Evolutionary conservation across 306 rosid genomes (phyloP).

Genomic region (Trifolium dubium): DNA sequence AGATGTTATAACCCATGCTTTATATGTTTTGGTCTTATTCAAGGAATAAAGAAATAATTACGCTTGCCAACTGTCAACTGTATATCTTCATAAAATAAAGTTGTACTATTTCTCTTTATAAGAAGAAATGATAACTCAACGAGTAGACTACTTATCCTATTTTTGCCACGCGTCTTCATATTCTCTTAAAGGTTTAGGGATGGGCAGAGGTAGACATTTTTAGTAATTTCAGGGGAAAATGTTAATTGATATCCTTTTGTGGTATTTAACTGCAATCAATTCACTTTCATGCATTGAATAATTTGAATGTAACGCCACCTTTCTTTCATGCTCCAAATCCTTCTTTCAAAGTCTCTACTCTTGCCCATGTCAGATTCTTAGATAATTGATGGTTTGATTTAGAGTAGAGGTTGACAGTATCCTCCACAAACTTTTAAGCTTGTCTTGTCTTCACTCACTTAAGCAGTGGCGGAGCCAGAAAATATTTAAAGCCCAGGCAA

Average conservation of each 20-base stretch:
- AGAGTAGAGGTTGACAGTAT: neutral
- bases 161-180: too few relatives aligned
- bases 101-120: constrained; percentile 1
- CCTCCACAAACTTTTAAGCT: constrained; percentile 1
- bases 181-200: too few relatives aligned
- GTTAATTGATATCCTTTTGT: constrained; percentile 7
- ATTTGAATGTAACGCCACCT: neutral
- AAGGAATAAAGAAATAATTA: neutral
- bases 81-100: neutral
- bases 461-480: neutral
- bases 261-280: constrained; percentile 7
- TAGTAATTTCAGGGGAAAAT: constrained; percentile 20
- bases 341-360: constrained; percentile 18
- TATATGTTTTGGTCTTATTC: neutral
- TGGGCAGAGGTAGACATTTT: constrained; percentile 7
- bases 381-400: neutral
- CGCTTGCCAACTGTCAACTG: neutral
- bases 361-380: neutral
- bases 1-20: neutral
- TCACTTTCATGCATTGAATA: constrained; percentile 16
- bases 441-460: constrained; percentile 6
- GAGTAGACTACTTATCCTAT: constrained; percentile 14
- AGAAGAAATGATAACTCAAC: constrained; percentile 11
- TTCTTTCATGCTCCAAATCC: neutral
- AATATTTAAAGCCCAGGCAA: too few relatives aligned